Conservation (phyloP, 257 asterid species). For the Salvia hispanica region DNA sequence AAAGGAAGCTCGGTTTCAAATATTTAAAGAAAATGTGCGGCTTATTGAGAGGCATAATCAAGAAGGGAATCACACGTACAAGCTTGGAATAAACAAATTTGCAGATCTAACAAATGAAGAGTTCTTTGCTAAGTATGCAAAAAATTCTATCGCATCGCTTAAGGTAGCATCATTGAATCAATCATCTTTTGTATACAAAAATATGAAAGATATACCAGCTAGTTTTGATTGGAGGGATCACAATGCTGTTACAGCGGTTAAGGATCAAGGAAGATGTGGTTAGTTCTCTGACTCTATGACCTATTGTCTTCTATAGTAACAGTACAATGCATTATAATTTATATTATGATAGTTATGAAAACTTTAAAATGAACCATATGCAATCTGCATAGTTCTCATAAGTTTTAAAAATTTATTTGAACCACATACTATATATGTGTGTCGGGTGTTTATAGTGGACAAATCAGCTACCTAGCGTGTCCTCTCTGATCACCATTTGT, state of each 20-base stretch:
- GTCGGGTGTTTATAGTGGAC: too few species aligned
- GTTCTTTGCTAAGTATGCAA: slow-evolving; percentile 33
- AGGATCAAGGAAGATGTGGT: slow-evolving; percentile 35
- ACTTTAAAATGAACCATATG: too few species aligned
- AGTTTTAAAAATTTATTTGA: too few species aligned
- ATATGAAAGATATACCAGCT: slow-evolving; percentile 15
- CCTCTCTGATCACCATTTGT: too few species aligned
- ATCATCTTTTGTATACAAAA: slow-evolving; percentile 17
- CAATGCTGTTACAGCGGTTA: slow-evolving; percentile 34
- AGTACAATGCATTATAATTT: too few species aligned
- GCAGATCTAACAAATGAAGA: slow-evolving; percentile 32
- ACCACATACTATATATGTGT: too few species aligned
- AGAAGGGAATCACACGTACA: slow-evolving; percentile 33
- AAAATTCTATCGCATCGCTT: slow-evolving; percentile 14
- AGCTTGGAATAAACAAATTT: slow-evolving; percentile 36
- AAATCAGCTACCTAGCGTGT: too few species aligned
- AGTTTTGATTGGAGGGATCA: slow-evolving; percentile 35
- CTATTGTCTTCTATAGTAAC: too few species aligned
- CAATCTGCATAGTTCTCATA: too few species aligned
- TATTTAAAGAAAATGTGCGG: slow-evolving; percentile 45
- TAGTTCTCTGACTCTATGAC: background rate
- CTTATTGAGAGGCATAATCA: slow-evolving; percentile 40
- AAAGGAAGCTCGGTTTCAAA: slow-evolving; percentile 34
- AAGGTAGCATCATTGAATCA: background rate
- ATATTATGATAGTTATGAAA: too few species aligned